Evolutionary conservation across 2,329 filamentous ascomycete genomes (phyloP).

Genomic region (Lachnellula arida): DNA sequence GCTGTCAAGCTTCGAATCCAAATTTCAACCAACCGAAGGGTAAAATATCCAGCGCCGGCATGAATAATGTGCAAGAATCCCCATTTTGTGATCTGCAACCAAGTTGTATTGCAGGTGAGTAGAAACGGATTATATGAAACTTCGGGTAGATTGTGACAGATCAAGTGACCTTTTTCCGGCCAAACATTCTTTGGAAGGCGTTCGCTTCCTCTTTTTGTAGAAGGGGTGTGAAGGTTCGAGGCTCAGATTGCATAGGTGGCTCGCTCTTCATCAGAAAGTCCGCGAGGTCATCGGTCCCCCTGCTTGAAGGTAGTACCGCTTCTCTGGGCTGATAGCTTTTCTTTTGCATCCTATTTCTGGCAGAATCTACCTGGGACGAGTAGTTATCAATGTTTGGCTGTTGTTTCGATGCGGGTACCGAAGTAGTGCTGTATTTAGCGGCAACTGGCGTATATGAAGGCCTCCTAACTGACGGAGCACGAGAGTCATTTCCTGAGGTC

Average conservation of each 20-base stretch:
- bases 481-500: constrained; percentile 26
- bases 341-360: constrained; percentile 36
- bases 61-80: background rate
- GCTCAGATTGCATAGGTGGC: constrained; percentile 21
- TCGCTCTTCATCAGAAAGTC: constrained; percentile 52
- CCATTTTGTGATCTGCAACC: background rate
- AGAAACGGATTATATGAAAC: background rate
- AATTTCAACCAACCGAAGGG: background rate
- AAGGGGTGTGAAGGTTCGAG: constrained; percentile 17
- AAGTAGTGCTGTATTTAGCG: constrained; percentile 48
- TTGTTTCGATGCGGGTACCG: constrained; percentile 43
- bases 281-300: constrained; percentile 61
- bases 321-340: constrained; percentile 45
- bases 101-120: background rate
- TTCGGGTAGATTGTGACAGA: background rate
- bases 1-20: background rate
- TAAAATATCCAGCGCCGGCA: background rate
- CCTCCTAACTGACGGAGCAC: constrained; percentile 26
- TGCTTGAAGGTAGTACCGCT: constrained; percentile 21
- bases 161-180: constrained; percentile 23
- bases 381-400: constrained; percentile 22
- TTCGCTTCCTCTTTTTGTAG: constrained; percentile 23
- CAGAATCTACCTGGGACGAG: constrained; percentile 19
- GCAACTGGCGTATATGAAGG: constrained; percentile 26
- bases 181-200: constrained; percentile 26